Base-by-base conservation (phyloP, 2,329 filamentous ascomycete species). In the Coniochaeta sp. region DNA sequence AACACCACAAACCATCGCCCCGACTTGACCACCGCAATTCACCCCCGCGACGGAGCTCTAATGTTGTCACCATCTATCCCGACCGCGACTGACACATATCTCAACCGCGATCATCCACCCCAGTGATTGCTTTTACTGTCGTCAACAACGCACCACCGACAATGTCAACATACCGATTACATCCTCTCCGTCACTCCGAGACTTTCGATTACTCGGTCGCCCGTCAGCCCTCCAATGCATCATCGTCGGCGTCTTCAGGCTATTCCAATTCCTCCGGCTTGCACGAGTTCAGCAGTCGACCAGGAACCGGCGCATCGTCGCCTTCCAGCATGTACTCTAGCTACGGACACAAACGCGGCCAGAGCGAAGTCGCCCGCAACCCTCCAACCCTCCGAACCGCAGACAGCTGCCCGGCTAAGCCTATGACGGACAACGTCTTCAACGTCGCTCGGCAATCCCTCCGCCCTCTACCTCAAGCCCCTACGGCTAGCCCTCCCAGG, bases 391-490 rank as follows among this genome's bases (percentile, higher is more conserved):
- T 68, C 67, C 76, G 63, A 71, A 74, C 64, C 55, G 58, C 62
- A 16, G 57, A 60, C 32, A 63, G 55, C 54, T 66, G 72, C 64
- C 65, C 74, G 56, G 59, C 69, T 50, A 68, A 72, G 59, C 69
- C 61, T 53, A 66, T 69, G 55, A 75, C 81, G n/a, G 81, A 83
- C 30, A 83, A 81, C 59, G 75, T 85, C 56, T 91, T 90, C 63
- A 82, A 81, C 58, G 85, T 78, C 58, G 79, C 87, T 54, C 85
- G 90, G 51, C 86, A 88, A 62, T 91, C 89, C 20, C 73, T 95
- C 54, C 83, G 89, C 48, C 87, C 87, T 22, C 75, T 91, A 7
- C 81, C 85, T 3, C 86, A 88, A 63, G 74, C 80, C 1, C 85
- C 87, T 6, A 66, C 70, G 14, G 62, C 63, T 3, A 61, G 60